Conservation (phyloP, 139 green algal species). For the Astrephomene gubernaculifera region DNA sequence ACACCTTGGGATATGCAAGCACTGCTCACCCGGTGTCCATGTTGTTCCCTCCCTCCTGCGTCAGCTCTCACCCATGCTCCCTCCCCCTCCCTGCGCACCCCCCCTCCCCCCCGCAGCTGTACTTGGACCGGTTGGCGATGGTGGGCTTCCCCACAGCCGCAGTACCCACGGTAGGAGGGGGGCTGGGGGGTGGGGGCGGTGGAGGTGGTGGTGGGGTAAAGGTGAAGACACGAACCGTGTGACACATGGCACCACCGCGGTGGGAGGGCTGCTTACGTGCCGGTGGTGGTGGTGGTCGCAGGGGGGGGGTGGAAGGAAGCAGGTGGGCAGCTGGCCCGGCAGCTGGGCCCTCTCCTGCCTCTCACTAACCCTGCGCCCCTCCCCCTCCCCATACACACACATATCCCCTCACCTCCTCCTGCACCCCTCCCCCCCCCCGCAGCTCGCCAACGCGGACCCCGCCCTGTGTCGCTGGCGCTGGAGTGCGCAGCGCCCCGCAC, state of each 20-base stretch:
- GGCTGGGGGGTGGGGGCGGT: not conserved
- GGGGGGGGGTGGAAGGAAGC: no score
- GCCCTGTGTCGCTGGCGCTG: slow-evolving; percentile 47
- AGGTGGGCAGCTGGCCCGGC: no score
- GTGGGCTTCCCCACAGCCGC: slow-evolving; percentile 59
- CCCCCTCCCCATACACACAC: not conserved
- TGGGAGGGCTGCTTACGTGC: no score
- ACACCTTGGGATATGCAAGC: no score
- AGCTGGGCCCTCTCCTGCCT: no score
- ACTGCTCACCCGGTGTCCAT: no score
- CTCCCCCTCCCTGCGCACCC: not conserved
- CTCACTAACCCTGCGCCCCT: not conserved
- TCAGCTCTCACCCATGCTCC: not conserved
- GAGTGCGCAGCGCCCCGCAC: slow-evolving; percentile 19
- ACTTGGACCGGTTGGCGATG: slow-evolving; percentile 52
- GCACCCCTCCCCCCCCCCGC: no score
- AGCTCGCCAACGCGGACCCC: slow-evolving; percentile 67
- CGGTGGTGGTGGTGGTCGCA: no score
- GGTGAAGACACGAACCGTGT: no score
- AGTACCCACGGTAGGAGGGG: not conserved
- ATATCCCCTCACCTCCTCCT: not conserved
- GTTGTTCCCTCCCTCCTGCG: no score
- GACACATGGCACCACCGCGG: no score
- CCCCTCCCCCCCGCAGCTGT: slow-evolving; percentile 3
- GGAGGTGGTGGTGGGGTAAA: no score